A percentile compares a stretch with the other conserved stretches of the same genome.
These are phyloP conservation scores for Saturnispora diversa DNA, from an alignment of 805 yeast species.

Conservation along the genomic window DNA sequence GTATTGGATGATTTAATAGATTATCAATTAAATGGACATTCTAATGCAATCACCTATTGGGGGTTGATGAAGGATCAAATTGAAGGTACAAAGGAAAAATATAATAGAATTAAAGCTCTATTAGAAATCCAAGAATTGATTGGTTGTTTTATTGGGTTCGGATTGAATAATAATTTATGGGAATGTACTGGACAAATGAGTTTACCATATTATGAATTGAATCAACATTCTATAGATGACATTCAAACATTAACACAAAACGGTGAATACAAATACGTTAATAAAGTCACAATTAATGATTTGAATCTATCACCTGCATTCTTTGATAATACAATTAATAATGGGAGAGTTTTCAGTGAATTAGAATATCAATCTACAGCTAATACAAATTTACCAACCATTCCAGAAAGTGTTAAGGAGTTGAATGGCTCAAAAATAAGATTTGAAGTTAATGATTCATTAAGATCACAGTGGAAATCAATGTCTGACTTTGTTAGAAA, in stretches of 20 bases:
- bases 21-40: slow-evolving; percentile 13
- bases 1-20: slow-evolving; percentile 29
- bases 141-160: slow-evolving; percentile 4
- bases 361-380: slow-evolving; percentile 1
- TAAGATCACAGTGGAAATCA: neutral
- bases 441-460: slow-evolving; percentile 1
- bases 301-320: neutral
- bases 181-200: slow-evolving; percentile 32
- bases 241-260: neutral
- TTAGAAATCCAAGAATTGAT: slow-evolving; percentile 4
- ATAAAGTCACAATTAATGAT: neutral
- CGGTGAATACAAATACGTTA: neutral
- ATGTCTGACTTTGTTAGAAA: slow-evolving; percentile 3
- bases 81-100: neutral
- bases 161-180: slow-evolving; percentile 31
- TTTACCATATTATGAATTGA: slow-evolving; percentile 34
- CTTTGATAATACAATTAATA: neutral
- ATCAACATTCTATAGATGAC: slow-evolving; percentile 2
- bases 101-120: slow-evolving; percentile 9
- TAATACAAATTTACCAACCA: neutral
- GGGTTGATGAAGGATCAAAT: slow-evolving; percentile 6
- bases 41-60: slow-evolving; percentile 11
- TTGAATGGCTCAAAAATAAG: slow-evolving; percentile 28
- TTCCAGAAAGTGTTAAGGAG: slow-evolving; percentile 46
- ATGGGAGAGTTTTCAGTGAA: neutral